Evolutionary conservation across 805 yeast genomes (phyloP), one percentile per base, ranked within the genome.

Genomic region (Yarrowia yakushimensis): DNA sequence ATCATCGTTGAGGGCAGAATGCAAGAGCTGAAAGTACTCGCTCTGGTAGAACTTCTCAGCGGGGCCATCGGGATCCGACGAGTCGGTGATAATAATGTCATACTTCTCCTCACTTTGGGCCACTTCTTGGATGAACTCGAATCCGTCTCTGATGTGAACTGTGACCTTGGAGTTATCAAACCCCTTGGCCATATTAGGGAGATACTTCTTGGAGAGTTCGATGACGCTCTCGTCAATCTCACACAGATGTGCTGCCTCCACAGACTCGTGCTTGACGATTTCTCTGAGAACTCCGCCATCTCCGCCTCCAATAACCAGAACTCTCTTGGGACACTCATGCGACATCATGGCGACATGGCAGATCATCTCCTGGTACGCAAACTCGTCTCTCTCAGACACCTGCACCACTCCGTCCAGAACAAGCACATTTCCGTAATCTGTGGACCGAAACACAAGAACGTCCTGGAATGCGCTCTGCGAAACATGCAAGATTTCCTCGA

Each of bases 21-120:
- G 69, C 63, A 92, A 76, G 62, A 91, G 76, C 69, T 83, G 78
- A 74, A 90, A 91, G 76, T 91, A 91, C 63, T 81, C 83, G 65
- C 81, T 79, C 72, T 90, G 89, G 77, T 91, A 91, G 68, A 91
- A 88, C 18, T 88, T 88, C 69, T 86, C 96, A 1, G 97, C 97
- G 6, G 97, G 97, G 2, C 94, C 97, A 69, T 91, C 97, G 0
- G 97, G 97, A 73, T 91, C 97, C 1, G 96, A 87, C 2, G 96
- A 88, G 73, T 91, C 97, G 17, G 96, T 88, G 65, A 91, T 90
- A 64, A 91, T 88, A 31, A 92, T 86, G 73, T 91, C 97, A 71
- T 79, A 91, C 67, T 82, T 82, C 34, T 79, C 79, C 1, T 55
- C 39, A 11, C 48, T 39, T 9, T 13, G 13, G 9, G 70, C 68